Conservation (phyloP, 306 rosid genomes). For the Pterocarpus santalinus region DNA sequence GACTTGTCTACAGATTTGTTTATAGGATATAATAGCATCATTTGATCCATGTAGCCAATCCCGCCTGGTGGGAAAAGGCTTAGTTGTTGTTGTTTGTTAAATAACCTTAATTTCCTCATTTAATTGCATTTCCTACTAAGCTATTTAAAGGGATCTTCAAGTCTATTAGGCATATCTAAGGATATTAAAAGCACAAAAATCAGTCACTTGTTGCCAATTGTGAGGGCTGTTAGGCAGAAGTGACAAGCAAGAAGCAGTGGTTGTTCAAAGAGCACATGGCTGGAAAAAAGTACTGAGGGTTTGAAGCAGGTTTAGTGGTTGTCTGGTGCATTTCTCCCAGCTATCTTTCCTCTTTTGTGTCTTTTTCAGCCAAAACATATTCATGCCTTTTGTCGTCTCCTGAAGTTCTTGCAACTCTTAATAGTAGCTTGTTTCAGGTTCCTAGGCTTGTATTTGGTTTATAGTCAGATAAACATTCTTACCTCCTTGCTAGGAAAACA, state of each 20-base stretch:
- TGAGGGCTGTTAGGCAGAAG: conserved; percentile 25
- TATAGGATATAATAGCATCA: no score
- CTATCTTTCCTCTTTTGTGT: background rate
- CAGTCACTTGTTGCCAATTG: conserved; percentile 15
- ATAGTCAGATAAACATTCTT: conserved; percentile 14
- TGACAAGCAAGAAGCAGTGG: background rate
- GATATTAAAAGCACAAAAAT: conserved; percentile 17
- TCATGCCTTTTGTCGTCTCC: conserved; percentile 16
- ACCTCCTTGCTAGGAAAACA: conserved; percentile 34
- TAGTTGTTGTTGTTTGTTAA: background rate
- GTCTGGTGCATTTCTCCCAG: background rate
- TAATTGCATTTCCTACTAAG: background rate
- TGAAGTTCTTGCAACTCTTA: conserved; percentile 24
- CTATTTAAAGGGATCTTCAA: conserved; percentile 47
- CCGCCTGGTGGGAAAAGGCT: no score
- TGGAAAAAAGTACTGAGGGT: background rate
- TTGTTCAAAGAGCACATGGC: conserved; percentile 22
- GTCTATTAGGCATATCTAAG: conserved; percentile 32
- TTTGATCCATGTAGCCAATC: no score
- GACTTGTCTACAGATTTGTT: no score
- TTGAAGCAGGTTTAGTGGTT: conserved; percentile 29
- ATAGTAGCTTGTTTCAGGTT: conserved; percentile 38
- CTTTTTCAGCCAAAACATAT: conserved; percentile 16
- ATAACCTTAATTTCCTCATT: conserved; percentile 3
- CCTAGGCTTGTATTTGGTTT: conserved; percentile 21